phyloP scores from a whole-genome alignment of 1,284 basidiomycete species.

The Cerioporus squamosus region DNA sequence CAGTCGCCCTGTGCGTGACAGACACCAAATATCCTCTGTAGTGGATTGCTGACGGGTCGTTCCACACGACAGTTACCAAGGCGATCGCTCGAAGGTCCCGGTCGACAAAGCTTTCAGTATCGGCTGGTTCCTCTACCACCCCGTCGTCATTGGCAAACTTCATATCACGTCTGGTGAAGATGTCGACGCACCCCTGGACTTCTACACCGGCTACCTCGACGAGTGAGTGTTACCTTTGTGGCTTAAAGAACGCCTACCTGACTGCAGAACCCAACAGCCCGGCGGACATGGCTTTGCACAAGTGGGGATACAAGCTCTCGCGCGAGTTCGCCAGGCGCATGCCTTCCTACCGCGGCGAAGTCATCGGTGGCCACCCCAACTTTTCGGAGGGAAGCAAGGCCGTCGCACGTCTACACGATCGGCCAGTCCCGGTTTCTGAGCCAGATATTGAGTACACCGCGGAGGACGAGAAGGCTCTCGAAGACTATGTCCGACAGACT shows the following conservation, averaged over 20 bases:
- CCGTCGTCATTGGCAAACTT: constrained; percentile 20
- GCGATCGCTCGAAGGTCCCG: constrained; percentile 29
- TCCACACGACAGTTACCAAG: constrained; percentile 28
- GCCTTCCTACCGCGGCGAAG: constrained; percentile 41
- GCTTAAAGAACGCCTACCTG: no score
- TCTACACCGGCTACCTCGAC: constrained; percentile 27
- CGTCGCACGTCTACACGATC: neutral
- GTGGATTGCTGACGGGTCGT: neutral
- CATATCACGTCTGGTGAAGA: constrained; percentile 27
- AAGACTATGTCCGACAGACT: constrained; percentile 52
- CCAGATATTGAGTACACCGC: constrained; percentile 58
- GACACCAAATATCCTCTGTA: no score
- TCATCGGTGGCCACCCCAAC: constrained; percentile 31
- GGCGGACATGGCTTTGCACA: constrained; percentile 45
- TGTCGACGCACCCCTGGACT: constrained; percentile 24
- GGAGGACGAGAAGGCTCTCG: constrained; percentile 68
- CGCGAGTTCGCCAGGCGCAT: constrained; percentile 42
- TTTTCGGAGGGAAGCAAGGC: constrained; percentile 31
- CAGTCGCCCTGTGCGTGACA: constrained; percentile 35
- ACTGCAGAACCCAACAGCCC: constrained; percentile 9
- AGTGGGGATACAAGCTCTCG: constrained; percentile 39
- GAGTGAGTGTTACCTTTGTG: constrained; percentile 4
- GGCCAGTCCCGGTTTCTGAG: constrained; percentile 20
- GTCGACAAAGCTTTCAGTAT: constrained; percentile 39
- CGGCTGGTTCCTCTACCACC: constrained; percentile 34